Conservation (phyloP, 2,329 filamentous ascomycete genomes). For the Penicillium sp. region DNA sequence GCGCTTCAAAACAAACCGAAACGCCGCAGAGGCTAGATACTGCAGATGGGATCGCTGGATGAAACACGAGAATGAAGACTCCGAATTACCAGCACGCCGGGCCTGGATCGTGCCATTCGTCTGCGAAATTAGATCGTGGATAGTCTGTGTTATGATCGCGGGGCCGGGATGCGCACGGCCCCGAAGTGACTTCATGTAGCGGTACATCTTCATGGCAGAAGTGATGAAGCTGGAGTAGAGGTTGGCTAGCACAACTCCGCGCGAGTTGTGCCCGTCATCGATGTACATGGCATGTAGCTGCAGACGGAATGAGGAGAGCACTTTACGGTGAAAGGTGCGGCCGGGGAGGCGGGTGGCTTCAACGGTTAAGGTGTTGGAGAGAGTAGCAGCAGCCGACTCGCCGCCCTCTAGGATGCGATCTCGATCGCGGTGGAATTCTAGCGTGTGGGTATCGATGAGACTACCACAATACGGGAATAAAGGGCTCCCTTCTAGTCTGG, state of each 20-base stretch:
- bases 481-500: slow-evolving; percentile 46
- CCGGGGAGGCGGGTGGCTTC: slow-evolving; percentile 72
- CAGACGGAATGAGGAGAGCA: slow-evolving; percentile 73
- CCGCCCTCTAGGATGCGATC: slow-evolving; percentile 49
- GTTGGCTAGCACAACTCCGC: slow-evolving; percentile 68
- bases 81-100: slow-evolving; percentile 18
- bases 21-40: slow-evolving; percentile 69
- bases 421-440: slow-evolving; percentile 72
- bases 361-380: slow-evolving; percentile 74
- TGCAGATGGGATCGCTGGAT: slow-evolving; percentile 61
- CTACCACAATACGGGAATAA: slow-evolving; percentile 87
- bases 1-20: slow-evolving; percentile 63
- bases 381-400: slow-evolving; percentile 53
- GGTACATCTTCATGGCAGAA: slow-evolving; percentile 71
- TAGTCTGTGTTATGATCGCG: slow-evolving; percentile 63
- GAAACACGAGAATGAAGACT: slow-evolving; percentile 52
- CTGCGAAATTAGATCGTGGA: slow-evolving; percentile 65
- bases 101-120: slow-evolving; percentile 65
- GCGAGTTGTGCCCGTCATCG: slow-evolving; percentile 68
- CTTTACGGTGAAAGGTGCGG: slow-evolving; percentile 75
- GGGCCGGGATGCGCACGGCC: slow-evolving; percentile 53
- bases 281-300: slow-evolving; percentile 65
- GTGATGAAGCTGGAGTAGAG: slow-evolving; percentile 73
- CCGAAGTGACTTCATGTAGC: slow-evolving; percentile 62
- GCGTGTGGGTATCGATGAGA: slow-evolving; percentile 69